phyloP scores from a whole-genome alignment of 495 filamentous ascomycete species.

The Venustampulla echinocandica region DNA sequence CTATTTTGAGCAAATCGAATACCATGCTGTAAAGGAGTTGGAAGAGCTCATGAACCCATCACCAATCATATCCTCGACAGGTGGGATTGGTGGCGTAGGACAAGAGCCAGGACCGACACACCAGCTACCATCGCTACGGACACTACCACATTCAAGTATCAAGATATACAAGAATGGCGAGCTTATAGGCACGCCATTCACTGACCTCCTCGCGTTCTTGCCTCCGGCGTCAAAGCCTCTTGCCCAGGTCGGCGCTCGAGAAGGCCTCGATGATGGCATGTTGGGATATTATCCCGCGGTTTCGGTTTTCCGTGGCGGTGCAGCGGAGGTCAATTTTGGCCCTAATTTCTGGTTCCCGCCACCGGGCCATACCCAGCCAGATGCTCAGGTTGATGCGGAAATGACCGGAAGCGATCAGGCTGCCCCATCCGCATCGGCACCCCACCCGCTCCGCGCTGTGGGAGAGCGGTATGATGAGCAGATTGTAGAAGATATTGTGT shows the following conservation, averaged over 20 bases:
- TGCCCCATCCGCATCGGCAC: slow-evolving; percentile 1
- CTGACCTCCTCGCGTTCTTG: slow-evolving; percentile 81
- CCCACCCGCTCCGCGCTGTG: slow-evolving; percentile 42
- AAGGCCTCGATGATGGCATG: slow-evolving; percentile 83
- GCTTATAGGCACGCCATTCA: slow-evolving; percentile 79
- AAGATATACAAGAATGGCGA: slow-evolving; percentile 88
- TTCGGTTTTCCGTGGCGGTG: slow-evolving; percentile 83
- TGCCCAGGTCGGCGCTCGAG: slow-evolving; percentile 64
- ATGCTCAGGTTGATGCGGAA: slow-evolving; percentile 36
- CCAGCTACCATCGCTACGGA: slow-evolving; percentile 61
- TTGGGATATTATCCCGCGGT: slow-evolving; percentile 93
- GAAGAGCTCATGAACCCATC: slow-evolving; percentile 77
- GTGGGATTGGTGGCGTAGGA: slow-evolving; percentile 19
- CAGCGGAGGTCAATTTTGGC: slow-evolving; percentile 86
- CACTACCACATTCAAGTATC: slow-evolving; percentile 77
- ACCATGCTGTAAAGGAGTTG: slow-evolving; percentile 77
- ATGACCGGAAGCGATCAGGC: slow-evolving; percentile 35
- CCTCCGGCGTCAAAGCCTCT: slow-evolving; percentile 79
- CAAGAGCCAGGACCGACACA: slow-evolving; percentile 52
- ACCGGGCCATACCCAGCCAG: slow-evolving; percentile 39
- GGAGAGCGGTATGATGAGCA: slow-evolving; percentile 85
- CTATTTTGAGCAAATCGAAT: slow-evolving; percentile 93
- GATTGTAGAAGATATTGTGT: slow-evolving; percentile 88
- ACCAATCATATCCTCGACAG: slow-evolving; percentile 38
- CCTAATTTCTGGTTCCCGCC: slow-evolving; percentile 86